phyloP scores from a whole-genome alignment of 345 rosid species.

The Xanthoceras sorbifolium region DNA sequence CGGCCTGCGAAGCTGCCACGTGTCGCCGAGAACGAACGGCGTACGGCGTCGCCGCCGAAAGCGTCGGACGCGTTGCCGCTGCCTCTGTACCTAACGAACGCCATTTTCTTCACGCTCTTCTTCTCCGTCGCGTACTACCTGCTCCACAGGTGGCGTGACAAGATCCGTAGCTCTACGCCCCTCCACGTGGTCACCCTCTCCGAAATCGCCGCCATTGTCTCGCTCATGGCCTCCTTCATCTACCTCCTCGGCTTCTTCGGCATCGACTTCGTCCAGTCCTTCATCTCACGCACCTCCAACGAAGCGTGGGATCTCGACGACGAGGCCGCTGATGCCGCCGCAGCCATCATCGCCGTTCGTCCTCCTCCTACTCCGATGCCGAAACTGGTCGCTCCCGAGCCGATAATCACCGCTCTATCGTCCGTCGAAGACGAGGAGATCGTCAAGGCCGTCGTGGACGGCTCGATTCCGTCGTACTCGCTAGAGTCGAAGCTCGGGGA shows the following conservation, averaged over 20 bases:
- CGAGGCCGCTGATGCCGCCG: constrained; percentile 18
- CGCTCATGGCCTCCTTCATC: constrained; percentile 77
- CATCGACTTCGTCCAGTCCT: constrained; percentile 85
- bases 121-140: constrained; percentile 86
- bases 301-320: constrained; percentile 66
- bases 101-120: constrained; percentile 84
- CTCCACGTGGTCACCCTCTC: constrained; percentile 79
- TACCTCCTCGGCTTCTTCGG: constrained; percentile 88
- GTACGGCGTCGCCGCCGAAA: constrained; percentile 35
- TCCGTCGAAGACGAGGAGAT: constrained; percentile 70
- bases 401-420: constrained; percentile 35
- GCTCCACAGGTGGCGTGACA: constrained; percentile 91
- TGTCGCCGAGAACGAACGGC: not conserved
- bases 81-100: constrained; percentile 75
- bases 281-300: constrained; percentile 59
- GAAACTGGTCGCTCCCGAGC: constrained; percentile 30
- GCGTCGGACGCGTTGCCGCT: constrained; percentile 88
- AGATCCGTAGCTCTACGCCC: constrained; percentile 85
- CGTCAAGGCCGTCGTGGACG: constrained; percentile 58
- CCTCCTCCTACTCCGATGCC: constrained; percentile 6
- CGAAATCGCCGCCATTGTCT: constrained; percentile 71
- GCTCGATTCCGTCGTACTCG: constrained; percentile 61
- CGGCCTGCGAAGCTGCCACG: constrained; percentile 37
- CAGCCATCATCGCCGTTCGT: not conserved
- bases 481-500: constrained; percentile 82